Percentiles rank a stretch among this genome's conserved stretches.
Evolutionary conservation across 768 basidiomycete genomes (phyloP).

Genomic region (Phanerochaete sordida): DNA sequence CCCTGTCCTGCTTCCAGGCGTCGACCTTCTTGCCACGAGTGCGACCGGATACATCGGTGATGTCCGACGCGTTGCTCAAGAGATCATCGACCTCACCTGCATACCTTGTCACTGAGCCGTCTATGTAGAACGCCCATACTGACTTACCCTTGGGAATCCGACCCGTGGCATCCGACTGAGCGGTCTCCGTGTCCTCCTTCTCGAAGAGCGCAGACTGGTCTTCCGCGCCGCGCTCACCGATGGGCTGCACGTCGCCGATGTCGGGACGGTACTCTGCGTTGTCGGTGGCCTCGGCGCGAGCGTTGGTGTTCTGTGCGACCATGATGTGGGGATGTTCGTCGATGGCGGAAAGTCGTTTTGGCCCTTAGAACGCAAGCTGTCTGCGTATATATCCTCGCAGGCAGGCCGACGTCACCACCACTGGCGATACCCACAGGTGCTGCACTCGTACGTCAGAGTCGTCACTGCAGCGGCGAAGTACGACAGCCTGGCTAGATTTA

Average conservation of each 20-base stretch:
- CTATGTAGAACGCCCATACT: background rate
- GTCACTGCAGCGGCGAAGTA: background rate
- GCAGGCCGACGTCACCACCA: background rate
- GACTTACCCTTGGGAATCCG: constrained; percentile 18
- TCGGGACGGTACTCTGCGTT: constrained; percentile 19
- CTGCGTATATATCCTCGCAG: background rate
- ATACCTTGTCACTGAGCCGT: background rate
- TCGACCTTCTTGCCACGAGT: constrained; percentile 25
- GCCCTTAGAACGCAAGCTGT: background rate
- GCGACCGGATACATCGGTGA: constrained; percentile 13
- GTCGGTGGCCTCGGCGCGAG: constrained; percentile 19
- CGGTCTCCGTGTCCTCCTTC: constrained; percentile 22
- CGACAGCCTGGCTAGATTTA: background rate
- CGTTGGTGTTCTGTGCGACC: constrained; percentile 13
- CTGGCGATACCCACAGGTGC: background rate
- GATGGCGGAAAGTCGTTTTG: background rate
- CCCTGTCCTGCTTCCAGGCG: constrained; percentile 23
- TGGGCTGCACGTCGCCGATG: constrained; percentile 10
- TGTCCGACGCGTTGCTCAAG: constrained; percentile 9
- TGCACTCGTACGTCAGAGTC: background rate
- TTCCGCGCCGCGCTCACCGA: constrained; percentile 23
- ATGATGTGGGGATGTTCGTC: background rate
- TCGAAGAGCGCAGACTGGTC: constrained; percentile 20
- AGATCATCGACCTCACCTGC: constrained; percentile 24
- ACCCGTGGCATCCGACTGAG: constrained; percentile 17